Base-by-base conservation (phyloP, 2,329 filamentous ascomycete species). In the Fusarium decemcellulare region DNA sequence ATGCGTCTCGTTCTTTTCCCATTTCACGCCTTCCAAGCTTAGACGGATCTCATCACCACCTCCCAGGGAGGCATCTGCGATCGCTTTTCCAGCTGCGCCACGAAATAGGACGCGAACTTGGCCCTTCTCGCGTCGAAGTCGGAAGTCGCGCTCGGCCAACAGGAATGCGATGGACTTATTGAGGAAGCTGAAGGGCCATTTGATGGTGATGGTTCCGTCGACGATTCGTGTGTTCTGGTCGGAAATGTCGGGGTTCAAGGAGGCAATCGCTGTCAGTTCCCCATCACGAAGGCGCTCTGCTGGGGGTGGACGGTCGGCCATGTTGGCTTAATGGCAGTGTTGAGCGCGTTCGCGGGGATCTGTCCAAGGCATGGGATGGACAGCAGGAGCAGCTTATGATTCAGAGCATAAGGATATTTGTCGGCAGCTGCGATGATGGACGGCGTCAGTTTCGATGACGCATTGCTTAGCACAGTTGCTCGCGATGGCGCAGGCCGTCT, bases 101-200 rank as follows among this genome's bases (percentile, higher is more conserved):
- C 86, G 84, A 72, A 98, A 94, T 43, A 91, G 88, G 51, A 94
- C 88, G 60, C 94, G 91, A 23, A 97, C 89, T 80, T 97, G 94
- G 12, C 95, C 95, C 70, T 88, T 91, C 42, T 87, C 85, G 67
- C 90, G 89, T 59, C 95, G 92, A 53, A 95, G 85, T 50, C 93
- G 91, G 75, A 95, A 92, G 78, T 98, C 94, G 47, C 91, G 90
- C 74, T 98, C 95, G 47, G 93, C 93, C 36, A 98, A 87, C 18
- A 97, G 87, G 53, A 98, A 90, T 29, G 93, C 91, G 71, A 94
- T 87, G 40, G 90, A 90, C 56, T 87, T 88, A 32, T 88, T 92
- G 29, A 93, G 89, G 23, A 92, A 92, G 69, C 93, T 97, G 80
- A 93, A 98, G 0, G 95, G 95, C 95, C 95, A 98, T 61, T 93